Evolutionary conservation across 2,329 filamentous ascomycete species (phyloP).

Genomic region (Blumeria graminis): DNA sequence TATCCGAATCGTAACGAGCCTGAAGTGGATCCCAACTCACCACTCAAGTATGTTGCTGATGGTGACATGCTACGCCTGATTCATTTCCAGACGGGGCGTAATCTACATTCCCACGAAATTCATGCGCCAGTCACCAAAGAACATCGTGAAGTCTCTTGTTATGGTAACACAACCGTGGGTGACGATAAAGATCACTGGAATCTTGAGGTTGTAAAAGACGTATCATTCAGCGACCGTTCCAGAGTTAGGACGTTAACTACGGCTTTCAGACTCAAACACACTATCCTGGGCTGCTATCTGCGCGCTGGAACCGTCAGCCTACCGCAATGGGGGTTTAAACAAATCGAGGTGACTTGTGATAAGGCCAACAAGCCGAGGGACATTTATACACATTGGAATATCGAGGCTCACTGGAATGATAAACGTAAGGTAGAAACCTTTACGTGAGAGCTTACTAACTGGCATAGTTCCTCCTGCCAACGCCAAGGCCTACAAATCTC

Average conservation of each 20-base stretch:
- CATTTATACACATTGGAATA: constrained; percentile 95
- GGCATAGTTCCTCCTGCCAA: constrained; percentile 58
- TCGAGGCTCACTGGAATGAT: constrained; percentile 85
- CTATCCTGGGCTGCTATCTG: constrained; percentile 69
- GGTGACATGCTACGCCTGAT: constrained; percentile 63
- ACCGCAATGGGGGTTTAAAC: constrained; percentile 98
- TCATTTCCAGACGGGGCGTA: constrained; percentile 86
- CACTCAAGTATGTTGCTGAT: constrained; percentile 52
- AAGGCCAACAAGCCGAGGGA: constrained; percentile 85
- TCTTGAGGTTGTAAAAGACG: constrained; percentile 76
- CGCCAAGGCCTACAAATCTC: constrained; percentile 81
- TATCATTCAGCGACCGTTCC: constrained; percentile 51
- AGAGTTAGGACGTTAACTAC: constrained; percentile 81
- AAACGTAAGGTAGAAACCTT: constrained; percentile 38
- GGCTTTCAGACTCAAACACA: constrained; percentile 69
- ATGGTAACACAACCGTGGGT: constrained; percentile 84
- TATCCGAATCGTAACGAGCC: constrained; percentile 69
- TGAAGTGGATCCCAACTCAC: constrained; percentile 47
- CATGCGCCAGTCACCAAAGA: constrained; percentile 71
- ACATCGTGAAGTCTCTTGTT: constrained; percentile 82
- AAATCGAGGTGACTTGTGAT: constrained; percentile 89
- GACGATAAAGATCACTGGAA: constrained; percentile 97
- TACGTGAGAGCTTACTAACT: neutral
- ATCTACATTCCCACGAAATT: constrained; percentile 85
- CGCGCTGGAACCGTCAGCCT: constrained; percentile 88